These are phyloP conservation scores for Penicillium sp. DNA, from an alignment of 2,329 filamentous ascomycete species.

Conservation along the genomic window DNA sequence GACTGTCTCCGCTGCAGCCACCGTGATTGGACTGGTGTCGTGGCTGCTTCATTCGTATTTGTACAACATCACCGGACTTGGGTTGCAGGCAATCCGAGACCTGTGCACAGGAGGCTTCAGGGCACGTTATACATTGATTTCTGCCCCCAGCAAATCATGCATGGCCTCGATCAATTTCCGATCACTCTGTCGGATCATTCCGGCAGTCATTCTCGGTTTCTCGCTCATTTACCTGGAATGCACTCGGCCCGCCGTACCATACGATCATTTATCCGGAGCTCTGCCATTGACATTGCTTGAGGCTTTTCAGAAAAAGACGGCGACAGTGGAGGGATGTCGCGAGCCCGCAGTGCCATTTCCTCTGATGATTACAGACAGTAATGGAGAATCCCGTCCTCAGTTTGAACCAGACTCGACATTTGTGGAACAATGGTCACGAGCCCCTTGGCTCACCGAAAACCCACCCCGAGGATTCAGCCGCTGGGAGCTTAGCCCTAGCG, in stretches of 20 bases:
- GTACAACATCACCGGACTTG: constrained; percentile 28
- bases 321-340: constrained; percentile 24
- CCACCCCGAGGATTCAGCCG: constrained; percentile 32
- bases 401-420: constrained; percentile 5
- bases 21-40: constrained; percentile 28
- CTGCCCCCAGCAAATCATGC: constrained; percentile 20
- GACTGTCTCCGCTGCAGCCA: constrained; percentile 28
- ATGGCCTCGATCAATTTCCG: constrained; percentile 19
- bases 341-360: constrained; percentile 31
- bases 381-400: constrained; percentile 6
- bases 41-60: constrained; percentile 32
- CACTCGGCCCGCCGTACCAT: constrained; percentile 36
- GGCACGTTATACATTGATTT: constrained; percentile 22
- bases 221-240: constrained; percentile 32
- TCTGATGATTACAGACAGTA: constrained; percentile 3
- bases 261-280: constrained; percentile 38
- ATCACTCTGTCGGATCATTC: constrained; percentile 20
- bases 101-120: constrained; percentile 15
- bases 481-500: constrained; percentile 25
- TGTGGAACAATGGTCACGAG: constrained; percentile 25
- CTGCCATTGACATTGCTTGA: constrained; percentile 38
- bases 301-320: constrained; percentile 26
- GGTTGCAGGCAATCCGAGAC: constrained; percentile 23
- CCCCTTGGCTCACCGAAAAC: constrained; percentile 34
- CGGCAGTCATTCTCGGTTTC: constrained; percentile 18